phyloP scores from a whole-genome alignment of 2,329 filamentous ascomycete genomes.

The Colletotrichum filicis region DNA sequence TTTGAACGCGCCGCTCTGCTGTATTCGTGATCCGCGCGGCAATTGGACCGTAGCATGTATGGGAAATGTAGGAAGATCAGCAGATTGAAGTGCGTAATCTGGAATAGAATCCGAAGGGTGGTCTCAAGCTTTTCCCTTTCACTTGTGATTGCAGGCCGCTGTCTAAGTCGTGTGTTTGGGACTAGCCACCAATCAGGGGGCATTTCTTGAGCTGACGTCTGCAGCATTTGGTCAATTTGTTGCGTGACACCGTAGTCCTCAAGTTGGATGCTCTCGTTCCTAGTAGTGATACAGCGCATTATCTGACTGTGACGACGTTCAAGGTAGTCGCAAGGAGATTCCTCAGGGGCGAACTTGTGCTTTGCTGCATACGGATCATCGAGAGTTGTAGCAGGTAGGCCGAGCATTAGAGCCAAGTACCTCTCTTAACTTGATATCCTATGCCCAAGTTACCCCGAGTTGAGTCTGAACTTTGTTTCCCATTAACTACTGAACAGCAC shows the following conservation, averaged over 20 bases:
- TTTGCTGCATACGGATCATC: conserved; percentile 37
- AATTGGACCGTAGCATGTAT: conserved; percentile 40
- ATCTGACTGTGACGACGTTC: not conserved
- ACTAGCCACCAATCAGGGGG: conserved; percentile 43
- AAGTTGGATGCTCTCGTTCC: conserved; percentile 39
- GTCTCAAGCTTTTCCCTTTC: conserved; percentile 38
- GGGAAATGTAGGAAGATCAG: conserved; percentile 48
- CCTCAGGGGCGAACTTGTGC: not conserved
- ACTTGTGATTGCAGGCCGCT: not conserved
- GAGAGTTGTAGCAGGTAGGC: conserved; percentile 44
- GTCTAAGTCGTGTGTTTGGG: not conserved
- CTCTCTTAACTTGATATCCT: conserved; percentile 49
- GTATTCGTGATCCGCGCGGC: conserved; percentile 39
- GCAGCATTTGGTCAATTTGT: conserved; percentile 42
- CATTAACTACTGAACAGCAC: too few species aligned
- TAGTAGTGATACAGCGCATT: conserved; percentile 42
- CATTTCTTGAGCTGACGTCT: conserved; percentile 38
- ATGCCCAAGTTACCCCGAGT: conserved; percentile 39
- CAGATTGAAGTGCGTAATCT: conserved; percentile 46
- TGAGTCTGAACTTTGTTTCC: too few species aligned
- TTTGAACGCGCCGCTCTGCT: conserved; percentile 47
- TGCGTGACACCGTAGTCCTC: conserved; percentile 38
- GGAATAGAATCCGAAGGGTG: conserved; percentile 39
- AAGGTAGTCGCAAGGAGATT: too few species aligned
- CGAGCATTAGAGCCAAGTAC: conserved; percentile 50